Conservation (phyloP, 345 rosid species). For the Camelina laxa region DNA sequence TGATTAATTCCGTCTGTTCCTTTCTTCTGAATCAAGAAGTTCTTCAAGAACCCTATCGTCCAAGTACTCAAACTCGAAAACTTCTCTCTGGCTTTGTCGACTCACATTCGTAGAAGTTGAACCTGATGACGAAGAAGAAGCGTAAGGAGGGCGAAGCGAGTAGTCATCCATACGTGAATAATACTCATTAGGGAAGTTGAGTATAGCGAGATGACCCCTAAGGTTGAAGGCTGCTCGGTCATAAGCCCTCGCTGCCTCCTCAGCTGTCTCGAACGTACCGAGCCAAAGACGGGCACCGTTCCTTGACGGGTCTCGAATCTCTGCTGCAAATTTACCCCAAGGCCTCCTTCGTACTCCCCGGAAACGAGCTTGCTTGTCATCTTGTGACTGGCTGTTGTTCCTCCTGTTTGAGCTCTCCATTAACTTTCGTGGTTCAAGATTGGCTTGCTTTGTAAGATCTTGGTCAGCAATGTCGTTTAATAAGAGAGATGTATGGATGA, state of each 20-base stretch:
- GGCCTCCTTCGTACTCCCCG: slow-evolving; percentile 75
- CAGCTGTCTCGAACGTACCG: slow-evolving; percentile 78
- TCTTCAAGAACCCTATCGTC: slow-evolving; percentile 83
- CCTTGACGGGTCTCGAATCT: slow-evolving; percentile 77
- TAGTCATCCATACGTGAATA: slow-evolving; percentile 44
- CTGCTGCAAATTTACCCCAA: slow-evolving; percentile 90
- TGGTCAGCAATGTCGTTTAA: slow-evolving; percentile 12
- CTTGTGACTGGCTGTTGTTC: slow-evolving; percentile 37
- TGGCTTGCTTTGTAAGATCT: slow-evolving; percentile 30
- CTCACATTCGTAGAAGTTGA: slow-evolving; percentile 36
- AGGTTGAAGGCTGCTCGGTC: slow-evolving; percentile 76
- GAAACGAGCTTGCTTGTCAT: slow-evolving; percentile 48
- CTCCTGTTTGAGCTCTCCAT: slow-evolving; percentile 45
- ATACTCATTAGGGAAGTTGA: slow-evolving; percentile 77
- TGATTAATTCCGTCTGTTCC: slow-evolving; percentile 46
- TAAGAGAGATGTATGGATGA: slow-evolving; percentile 19
- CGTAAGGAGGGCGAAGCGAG: slow-evolving; percentile 38
- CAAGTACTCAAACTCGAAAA: slow-evolving; percentile 78
- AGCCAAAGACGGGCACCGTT: slow-evolving; percentile 82
- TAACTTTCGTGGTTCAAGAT: slow-evolving; percentile 26
- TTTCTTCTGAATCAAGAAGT: slow-evolving; percentile 75
- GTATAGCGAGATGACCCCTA: slow-evolving; percentile 69
- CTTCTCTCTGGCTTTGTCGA: slow-evolving; percentile 51
- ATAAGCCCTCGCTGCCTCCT: slow-evolving; percentile 84
- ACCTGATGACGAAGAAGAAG: slow-evolving; percentile 33